These are phyloP conservation scores for Papiliotrema nemorosa DNA, from an alignment of 1,284 basidiomycete genomes.

Conservation along the genomic window DNA sequence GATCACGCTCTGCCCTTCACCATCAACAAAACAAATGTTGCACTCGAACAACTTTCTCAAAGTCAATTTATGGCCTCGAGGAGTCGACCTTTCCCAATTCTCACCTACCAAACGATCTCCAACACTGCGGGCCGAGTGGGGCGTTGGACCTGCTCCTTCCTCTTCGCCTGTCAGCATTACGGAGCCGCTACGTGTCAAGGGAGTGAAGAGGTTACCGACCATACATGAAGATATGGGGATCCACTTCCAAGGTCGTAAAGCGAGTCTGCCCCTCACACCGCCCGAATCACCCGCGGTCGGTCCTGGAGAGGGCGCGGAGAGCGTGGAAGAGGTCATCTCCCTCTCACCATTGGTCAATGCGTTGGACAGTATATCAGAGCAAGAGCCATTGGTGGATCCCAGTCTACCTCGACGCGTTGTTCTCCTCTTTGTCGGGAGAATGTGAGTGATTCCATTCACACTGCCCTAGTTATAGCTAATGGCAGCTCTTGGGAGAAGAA, in stretches of 20 bases:
- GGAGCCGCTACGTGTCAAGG: constrained; percentile 8
- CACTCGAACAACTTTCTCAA: constrained; percentile 50
- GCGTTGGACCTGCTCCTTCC: constrained; percentile 31
- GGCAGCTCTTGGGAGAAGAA: constrained; percentile 58
- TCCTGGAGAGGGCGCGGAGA: constrained; percentile 8
- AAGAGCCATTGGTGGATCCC: not conserved
- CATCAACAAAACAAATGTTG: constrained; percentile 54
- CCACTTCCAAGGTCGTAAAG: constrained; percentile 39
- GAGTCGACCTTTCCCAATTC: constrained; percentile 52
- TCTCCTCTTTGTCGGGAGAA: constrained; percentile 47
- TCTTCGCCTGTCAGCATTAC: constrained; percentile 7
- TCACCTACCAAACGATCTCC: constrained; percentile 50
- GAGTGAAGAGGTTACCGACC: not conserved
- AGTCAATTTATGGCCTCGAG: constrained; percentile 57
- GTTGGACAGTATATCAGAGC: not conserved
- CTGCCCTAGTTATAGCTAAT: not conserved
- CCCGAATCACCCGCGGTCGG: constrained; percentile 31
- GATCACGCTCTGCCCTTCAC: constrained; percentile 56
- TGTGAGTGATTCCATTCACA: constrained; percentile 26
- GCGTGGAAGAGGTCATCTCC: constrained; percentile 1
- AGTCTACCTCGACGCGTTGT: constrained; percentile 31
- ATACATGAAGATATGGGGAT: constrained; percentile 16
- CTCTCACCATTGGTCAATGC: not conserved
- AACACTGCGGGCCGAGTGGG: constrained; percentile 52
- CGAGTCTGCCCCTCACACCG: constrained; percentile 42